Percentiles rank a stretch among this genome's conserved stretches.
These are phyloP conservation scores for Candida multigemmis DNA, from an alignment of 805 yeast species.

Conservation along the genomic window DNA sequence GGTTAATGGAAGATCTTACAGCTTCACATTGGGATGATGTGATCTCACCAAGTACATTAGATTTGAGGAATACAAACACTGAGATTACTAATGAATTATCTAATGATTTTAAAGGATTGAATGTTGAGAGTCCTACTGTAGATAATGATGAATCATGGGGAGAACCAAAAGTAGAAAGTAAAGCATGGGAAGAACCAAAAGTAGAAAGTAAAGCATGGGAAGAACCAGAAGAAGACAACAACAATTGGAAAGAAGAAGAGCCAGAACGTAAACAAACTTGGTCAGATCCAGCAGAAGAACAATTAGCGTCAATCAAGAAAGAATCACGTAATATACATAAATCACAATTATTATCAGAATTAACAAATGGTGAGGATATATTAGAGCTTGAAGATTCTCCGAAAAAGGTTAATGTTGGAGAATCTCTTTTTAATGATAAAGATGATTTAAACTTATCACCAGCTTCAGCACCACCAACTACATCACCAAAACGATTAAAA, in stretches of 20 bases:
- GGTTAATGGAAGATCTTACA: slow-evolving; percentile 25
- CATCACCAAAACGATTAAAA: slow-evolving; percentile 15
- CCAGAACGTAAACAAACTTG: slow-evolving; percentile 1
- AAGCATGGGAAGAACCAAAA: slow-evolving; percentile 4
- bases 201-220: slow-evolving; percentile 8
- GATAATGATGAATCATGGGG: slow-evolving; percentile 1
- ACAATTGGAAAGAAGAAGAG: slow-evolving; percentile 4
- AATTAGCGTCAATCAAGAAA: slow-evolving; percentile 21
- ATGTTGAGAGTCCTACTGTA: not conserved
- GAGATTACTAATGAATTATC: slow-evolving; percentile 1
- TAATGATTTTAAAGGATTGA: too few species aligned
- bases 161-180: slow-evolving; percentile 1
- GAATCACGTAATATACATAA: slow-evolving; percentile 23
- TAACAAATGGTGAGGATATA: slow-evolving; percentile 27
- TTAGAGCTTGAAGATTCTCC: slow-evolving; percentile 23
- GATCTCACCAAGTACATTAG: slow-evolving; percentile 26
- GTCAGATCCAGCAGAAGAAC: slow-evolving; percentile 7
- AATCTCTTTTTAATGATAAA: slow-evolving; percentile 24
- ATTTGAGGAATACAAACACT: slow-evolving; percentile 6
- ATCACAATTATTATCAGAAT: slow-evolving; percentile 28
- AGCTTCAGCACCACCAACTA: slow-evolving; percentile 1
- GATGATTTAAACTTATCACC: slow-evolving; percentile 6
- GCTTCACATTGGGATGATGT: slow-evolving; percentile 59
- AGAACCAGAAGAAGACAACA: slow-evolving; percentile 3
- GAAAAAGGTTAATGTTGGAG: slow-evolving; percentile 9